Evolutionary conservation across 2,329 filamentous ascomycete species (phyloP).

Genomic region (Paramyrothecium roridum): DNA sequence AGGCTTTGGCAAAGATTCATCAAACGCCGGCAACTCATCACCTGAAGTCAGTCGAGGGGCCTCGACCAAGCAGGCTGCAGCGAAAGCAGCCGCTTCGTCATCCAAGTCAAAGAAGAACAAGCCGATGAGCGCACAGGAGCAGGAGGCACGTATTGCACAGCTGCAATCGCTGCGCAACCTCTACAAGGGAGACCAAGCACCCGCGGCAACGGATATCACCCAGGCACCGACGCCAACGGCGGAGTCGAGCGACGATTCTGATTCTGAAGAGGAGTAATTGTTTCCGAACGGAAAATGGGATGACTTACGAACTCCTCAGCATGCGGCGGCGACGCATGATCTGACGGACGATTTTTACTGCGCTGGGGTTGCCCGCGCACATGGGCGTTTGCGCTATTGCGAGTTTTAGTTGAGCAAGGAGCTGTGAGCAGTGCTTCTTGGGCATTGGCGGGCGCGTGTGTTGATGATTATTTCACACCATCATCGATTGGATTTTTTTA

Average conservation of each 20-base stretch:
- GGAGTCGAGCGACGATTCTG: conserved; percentile 41
- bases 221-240: conserved; percentile 24
- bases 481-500: neutral
- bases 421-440: neutral
- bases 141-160: conserved; percentile 62
- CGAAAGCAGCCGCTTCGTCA: conserved; percentile 25
- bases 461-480: neutral
- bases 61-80: conserved; percentile 21
- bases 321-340: too few relatives aligned
- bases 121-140: conserved; percentile 69
- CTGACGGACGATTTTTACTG: neutral
- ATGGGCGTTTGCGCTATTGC: neutral
- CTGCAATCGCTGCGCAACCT: conserved; percentile 52
- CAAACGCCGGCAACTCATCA: conserved; percentile 19
- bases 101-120: conserved; percentile 69
- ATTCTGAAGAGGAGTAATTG: conserved; percentile 43
- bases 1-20: conserved; percentile 32
- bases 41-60: conserved; percentile 25
- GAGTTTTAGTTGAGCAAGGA: neutral
- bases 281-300: neutral
- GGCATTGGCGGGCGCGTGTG: neutral
- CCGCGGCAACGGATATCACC: conserved; percentile 18
- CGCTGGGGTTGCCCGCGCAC: neutral
- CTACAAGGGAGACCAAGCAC: conserved; percentile 29
- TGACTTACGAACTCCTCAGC: too few relatives aligned